Evolutionary conservation across 2,329 filamentous ascomycete species (phyloP), one percentile per base, ranked within the genome.

Genomic region (Simplicillium sp.): DNA sequence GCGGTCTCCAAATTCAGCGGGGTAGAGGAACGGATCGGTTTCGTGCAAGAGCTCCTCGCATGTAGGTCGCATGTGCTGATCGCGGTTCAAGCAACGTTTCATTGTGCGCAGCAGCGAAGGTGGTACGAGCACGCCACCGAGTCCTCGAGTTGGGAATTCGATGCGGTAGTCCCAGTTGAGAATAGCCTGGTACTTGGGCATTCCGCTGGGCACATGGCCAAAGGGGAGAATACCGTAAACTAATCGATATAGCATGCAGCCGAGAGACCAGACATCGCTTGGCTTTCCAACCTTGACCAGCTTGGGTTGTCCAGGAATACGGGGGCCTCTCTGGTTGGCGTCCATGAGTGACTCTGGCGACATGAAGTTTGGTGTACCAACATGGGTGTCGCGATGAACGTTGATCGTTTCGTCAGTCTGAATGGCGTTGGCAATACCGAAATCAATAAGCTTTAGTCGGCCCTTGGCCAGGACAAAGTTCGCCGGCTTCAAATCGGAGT

Each of bases 291-390:
- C 72, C 59, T 95, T 95, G 81, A 96, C 92, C 45, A 96, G 72
- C 59, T 89, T 94, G 12, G 78, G 73, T 16, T 64, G 57, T 4
- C 60, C 62, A 2, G 57, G 58, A 2, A 61, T 46, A 8, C 65
- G 48, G 42, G 66, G 52, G 44, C 69, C 78, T 42, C 67, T 64
- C 14, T 70, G 60, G 50, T 94, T 94, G 18, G 81, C 84, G 62
- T 97, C 92, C 57, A 94, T 80, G 37, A 98, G 74, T 3, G 85
- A 88, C 63, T 98, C 92, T 0, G 92, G 92, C 1, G 87, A 94
- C 92, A 98, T 98, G 68, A 96, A 98, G 61, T 94, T 98, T 3
- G 92, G 89, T 1, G 92, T 98, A 42, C 94, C 92, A 47, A 97
- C 82, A 64, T 97, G 88, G 11, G 83, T 86, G 58, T 98, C 92